Conservation (phyloP, 1,139 yeast genomes). For the Suhomyces guaymorum region DNA sequence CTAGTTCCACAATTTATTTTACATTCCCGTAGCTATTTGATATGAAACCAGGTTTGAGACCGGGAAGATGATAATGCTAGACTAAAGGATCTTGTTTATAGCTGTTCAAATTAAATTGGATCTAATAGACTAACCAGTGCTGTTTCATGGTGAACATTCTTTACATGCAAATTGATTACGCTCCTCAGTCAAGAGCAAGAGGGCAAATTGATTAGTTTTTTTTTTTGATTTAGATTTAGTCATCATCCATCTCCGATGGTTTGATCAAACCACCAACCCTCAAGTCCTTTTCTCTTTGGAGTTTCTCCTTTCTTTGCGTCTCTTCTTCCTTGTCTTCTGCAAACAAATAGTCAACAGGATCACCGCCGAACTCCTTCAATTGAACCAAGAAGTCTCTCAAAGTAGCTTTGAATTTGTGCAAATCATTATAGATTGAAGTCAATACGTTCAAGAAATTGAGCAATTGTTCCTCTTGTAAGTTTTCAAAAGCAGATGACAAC, state of each 20-base stretch:
- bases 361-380: slow-evolving; percentile 94
- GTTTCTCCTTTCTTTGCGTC: slow-evolving; percentile 62
- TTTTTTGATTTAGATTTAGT: slow-evolving; percentile 1
- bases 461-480: slow-evolving; percentile 81
- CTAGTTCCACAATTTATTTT: no score
- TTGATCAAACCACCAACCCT: slow-evolving; percentile 92
- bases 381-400: slow-evolving; percentile 95
- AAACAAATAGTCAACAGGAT: slow-evolving; percentile 85
- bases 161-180: no score
- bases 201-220: no score
- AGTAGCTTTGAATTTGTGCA: slow-evolving; percentile 75
- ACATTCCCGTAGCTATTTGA: no score
- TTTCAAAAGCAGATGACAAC: slow-evolving; percentile 86
- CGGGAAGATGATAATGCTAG: no score
- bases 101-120: no score
- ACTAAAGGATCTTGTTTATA: no score
- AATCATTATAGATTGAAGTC: slow-evolving; percentile 71
- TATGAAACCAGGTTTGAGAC: no score
- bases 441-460: slow-evolving; percentile 78
- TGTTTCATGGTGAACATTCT: no score
- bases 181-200: no score
- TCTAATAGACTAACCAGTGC: no score
- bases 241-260: slow-evolving; percentile 93
- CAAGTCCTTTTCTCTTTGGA: slow-evolving; percentile 78
- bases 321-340: slow-evolving; percentile 92